These are phyloP conservation scores for Alternaria postmessia DNA, from an alignment of 2,329 filamentous ascomycete genomes.

Conservation along the genomic window DNA sequence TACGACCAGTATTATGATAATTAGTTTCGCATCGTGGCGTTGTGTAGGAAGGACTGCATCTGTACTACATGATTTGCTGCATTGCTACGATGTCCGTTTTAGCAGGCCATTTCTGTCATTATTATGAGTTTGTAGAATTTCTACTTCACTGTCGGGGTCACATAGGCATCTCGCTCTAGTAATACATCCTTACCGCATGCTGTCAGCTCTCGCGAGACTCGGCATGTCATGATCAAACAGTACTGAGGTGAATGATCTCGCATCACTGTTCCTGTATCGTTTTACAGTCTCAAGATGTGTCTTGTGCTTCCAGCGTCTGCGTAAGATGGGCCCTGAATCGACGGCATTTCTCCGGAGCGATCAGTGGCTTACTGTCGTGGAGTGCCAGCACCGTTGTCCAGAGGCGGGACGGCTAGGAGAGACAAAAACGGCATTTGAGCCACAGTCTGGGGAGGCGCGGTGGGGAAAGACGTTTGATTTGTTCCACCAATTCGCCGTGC, in stretches of 20 bases:
- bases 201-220: slow-evolving; percentile 6
- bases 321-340: not conserved
- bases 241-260: not conserved
- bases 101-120: slow-evolving; percentile 10
- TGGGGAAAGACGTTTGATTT: slow-evolving; percentile 23
- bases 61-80: slow-evolving; percentile 39
- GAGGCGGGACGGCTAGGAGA: slow-evolving; percentile 21
- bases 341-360: not conserved
- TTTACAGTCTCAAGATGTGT: slow-evolving; percentile 8
- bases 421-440: slow-evolving; percentile 27
- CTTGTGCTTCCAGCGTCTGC: slow-evolving; percentile 1
- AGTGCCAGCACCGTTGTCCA: slow-evolving; percentile 29
- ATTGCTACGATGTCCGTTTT: slow-evolving; percentile 34
- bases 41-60: slow-evolving; percentile 34
- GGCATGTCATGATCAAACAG: not conserved
- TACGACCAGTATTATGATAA: slow-evolving; percentile 53
- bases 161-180: slow-evolving; percentile 15
- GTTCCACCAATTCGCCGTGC: slow-evolving; percentile 30
- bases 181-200: slow-evolving; percentile 17
- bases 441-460: slow-evolving; percentile 25
- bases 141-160: not conserved
- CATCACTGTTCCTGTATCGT: slow-evolving; percentile 1
- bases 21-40: slow-evolving; percentile 45
- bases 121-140: slow-evolving; percentile 13
- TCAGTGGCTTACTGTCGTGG: slow-evolving; percentile 32